Base-by-base conservation (phyloP, 768 basidiomycete species). In the Mycena indigotica region DNA sequence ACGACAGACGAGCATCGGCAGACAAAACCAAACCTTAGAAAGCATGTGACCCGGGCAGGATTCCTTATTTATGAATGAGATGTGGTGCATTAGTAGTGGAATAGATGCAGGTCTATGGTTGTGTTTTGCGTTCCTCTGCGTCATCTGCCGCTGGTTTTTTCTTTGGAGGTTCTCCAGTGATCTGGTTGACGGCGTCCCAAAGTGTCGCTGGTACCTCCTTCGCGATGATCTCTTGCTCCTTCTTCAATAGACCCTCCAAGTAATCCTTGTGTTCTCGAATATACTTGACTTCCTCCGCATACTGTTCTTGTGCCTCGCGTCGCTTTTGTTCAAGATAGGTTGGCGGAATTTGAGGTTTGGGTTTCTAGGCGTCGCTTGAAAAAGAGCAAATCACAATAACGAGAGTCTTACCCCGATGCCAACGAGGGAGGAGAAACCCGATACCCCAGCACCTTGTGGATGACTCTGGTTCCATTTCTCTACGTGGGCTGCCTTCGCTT, bases 401-500 rank as follows among this genome's bases (percentile, higher is more conserved):
- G 39, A 35, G 17, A 35, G 45, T 66, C 67, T 55, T 45, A 71
- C 66, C 28, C 69, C 57, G 16, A 79, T 63, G 10, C 81, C 81
- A 30, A 84, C 72, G 13, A 80, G 38, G 13, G 81, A 75, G 3
- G 76, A 73, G 65, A 70, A 60, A 35, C 40, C 58, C 1, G 55
- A 28, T 13, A 63, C 52, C 10, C 71, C 65, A 13, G 72, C 62
- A 52, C 75, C 73, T 55, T 70, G 72, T 15, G 65, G 65, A 64
- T 52, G 57, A 2, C 76, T 77, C 30, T 74, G 74, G 71, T 88
- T 83, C 94, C 93, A 97, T 65, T 94, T 90, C 53, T 88, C 91
- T 10, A 93, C 67, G 62, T 92, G 87, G 55, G 77, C 80, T 38
- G 82, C 79, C 72, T 95, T 97, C 50, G 84, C 83, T 69, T 90